These are phyloP conservation scores for Neonectria coccinea DNA, from an alignment of 2,329 filamentous ascomycete species.

Conservation along the genomic window DNA sequence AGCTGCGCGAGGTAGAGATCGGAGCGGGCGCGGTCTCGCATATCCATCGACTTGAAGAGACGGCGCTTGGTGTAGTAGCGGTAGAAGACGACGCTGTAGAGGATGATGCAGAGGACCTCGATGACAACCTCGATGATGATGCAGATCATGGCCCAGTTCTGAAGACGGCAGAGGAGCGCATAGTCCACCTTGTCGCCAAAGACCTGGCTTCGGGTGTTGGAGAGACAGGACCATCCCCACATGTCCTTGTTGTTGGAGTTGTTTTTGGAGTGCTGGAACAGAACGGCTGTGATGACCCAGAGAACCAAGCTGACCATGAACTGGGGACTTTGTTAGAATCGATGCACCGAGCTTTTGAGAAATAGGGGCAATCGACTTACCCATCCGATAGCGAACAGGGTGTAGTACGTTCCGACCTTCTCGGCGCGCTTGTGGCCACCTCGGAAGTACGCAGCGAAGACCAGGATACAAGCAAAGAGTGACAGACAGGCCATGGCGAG, in stretches of 20 bases:
- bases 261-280: slow-evolving; percentile 83
- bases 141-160: slow-evolving; percentile 96
- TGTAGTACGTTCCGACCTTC: slow-evolving; percentile 96
- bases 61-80: slow-evolving; percentile 96
- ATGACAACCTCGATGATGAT: slow-evolving; percentile 97
- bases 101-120: slow-evolving; percentile 88
- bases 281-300: slow-evolving; percentile 87
- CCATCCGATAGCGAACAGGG: slow-evolving; percentile 90
- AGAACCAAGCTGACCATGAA: slow-evolving; percentile 94
- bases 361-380: slow-evolving; percentile 41
- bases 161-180: slow-evolving; percentile 87
- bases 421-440: slow-evolving; percentile 90
- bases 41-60: slow-evolving; percentile 96
- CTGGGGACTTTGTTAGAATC: slow-evolving; percentile 37
- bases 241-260: slow-evolving; percentile 83
- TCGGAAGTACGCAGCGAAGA: slow-evolving; percentile 88
- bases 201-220: slow-evolving; percentile 83
- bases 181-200: slow-evolving; percentile 89
- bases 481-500: slow-evolving; percentile 84
- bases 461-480: slow-evolving; percentile 79
- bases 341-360: not conserved
- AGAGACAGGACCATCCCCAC: slow-evolving; percentile 98
- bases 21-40: slow-evolving; percentile 91
- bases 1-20: slow-evolving; percentile 94
- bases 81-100: slow-evolving; percentile 97